Percentiles rank a stretch among this genome's conserved stretches.
Conservation (phyloP, 2,329 filamentous ascomycete genomes). For the Colletotrichum tropicale region DNA sequence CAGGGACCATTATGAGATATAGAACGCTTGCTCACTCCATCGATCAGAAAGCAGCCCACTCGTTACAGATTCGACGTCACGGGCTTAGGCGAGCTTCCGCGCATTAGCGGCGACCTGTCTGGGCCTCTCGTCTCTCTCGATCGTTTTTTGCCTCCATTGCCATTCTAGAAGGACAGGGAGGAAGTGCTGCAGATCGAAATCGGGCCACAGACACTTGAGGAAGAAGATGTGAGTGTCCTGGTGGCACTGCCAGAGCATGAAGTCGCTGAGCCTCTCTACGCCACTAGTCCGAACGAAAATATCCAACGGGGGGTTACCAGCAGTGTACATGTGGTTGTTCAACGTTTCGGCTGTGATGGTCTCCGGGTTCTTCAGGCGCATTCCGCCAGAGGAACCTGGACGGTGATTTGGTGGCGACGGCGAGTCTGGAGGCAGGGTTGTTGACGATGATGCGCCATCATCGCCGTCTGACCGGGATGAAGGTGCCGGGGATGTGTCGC, state of each 20-base stretch:
- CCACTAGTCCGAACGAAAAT: constrained; percentile 91
- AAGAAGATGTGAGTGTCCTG: constrained; percentile 93
- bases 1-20: neutral
- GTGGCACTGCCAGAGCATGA: constrained; percentile 99
- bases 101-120: constrained; percentile 30
- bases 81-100: constrained; percentile 7
- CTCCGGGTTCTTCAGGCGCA: constrained; percentile 69
- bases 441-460: constrained; percentile 61
- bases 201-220: constrained; percentile 90
- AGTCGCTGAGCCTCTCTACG: constrained; percentile 91
- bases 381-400: neutral
- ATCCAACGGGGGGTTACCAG: constrained; percentile 84
- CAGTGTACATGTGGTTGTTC: constrained; percentile 86
- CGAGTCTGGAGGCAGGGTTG: constrained; percentile 61
- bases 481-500: constrained; percentile 52
- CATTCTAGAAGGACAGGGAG: constrained; percentile 92
- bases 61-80: too few relatives aligned
- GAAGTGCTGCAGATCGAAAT: constrained; percentile 94
- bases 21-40: neutral
- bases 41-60: neutral
- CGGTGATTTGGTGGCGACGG: constrained; percentile 42
- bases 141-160: constrained; percentile 70
- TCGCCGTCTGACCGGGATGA: constrained; percentile 51
- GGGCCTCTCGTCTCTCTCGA: constrained; percentile 54
- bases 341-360: constrained; percentile 84